Evolutionary conservation across 371 early-diverging fungal species (phyloP).

Genomic region (Smittium mucronatum): DNA sequence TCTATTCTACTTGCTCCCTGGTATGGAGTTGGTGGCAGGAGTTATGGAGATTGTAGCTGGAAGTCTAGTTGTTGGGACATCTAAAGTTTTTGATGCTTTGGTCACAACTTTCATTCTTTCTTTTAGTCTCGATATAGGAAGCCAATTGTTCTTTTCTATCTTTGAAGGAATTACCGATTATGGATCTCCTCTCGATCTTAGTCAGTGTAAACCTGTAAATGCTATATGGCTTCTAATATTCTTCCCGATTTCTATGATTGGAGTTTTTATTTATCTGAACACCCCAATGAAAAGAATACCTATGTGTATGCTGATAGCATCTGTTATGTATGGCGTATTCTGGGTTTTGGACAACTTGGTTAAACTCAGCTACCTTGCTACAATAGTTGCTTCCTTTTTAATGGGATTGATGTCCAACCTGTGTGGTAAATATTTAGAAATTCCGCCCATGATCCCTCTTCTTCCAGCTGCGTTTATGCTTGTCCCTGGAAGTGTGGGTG

Average conservation of each 20-base stretch:
- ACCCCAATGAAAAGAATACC: slow-evolving; percentile 19
- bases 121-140: slow-evolving; percentile 57
- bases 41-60: slow-evolving; percentile 70
- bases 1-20: slow-evolving; percentile 54
- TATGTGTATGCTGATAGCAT: slow-evolving; percentile 18
- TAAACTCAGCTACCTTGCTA: slow-evolving; percentile 16
- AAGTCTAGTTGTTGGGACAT: slow-evolving; percentile 65
- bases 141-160: slow-evolving; percentile 26
- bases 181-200: slow-evolving; percentile 13
- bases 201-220: slow-evolving; percentile 16
- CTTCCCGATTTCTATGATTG: slow-evolving; percentile 19
- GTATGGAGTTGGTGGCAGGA: slow-evolving; percentile 50
- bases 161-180: slow-evolving; percentile 11
- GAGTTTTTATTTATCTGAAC: slow-evolving; percentile 21
- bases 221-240: slow-evolving; percentile 22
- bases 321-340: slow-evolving; percentile 18
- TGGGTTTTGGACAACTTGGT: slow-evolving; percentile 17
- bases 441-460: slow-evolving; percentile 39
- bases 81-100: slow-evolving; percentile 63
- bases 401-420: slow-evolving; percentile 27
- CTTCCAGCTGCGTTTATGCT: slow-evolving; percentile 39
- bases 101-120: slow-evolving; percentile 55
- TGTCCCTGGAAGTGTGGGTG: slow-evolving; percentile 43
- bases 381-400: slow-evolving; percentile 28
- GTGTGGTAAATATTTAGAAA: slow-evolving; percentile 37